A percentile compares a stretch with the other conserved stretches of the same genome.
Conservation (phyloP, 495 filamentous ascomycete genomes). For the Cercophora newfieldiana region DNA sequence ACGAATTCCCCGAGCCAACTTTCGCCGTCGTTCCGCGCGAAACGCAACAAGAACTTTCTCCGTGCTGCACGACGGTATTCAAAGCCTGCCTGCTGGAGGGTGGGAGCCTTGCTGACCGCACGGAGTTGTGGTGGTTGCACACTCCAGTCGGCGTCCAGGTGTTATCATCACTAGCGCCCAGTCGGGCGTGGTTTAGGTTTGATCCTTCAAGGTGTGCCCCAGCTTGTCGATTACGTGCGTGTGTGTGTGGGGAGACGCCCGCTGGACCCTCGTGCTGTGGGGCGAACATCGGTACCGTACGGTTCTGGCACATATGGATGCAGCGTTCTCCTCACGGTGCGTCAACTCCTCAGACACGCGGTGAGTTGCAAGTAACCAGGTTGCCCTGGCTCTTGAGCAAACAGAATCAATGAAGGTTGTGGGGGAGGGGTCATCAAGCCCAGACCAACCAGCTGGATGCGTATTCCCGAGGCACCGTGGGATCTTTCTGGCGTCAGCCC, state of each 20-base stretch:
- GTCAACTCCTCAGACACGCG: neutral
- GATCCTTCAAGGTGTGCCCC: constrained; percentile 3
- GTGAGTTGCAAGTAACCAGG: neutral
- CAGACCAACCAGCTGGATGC: neutral
- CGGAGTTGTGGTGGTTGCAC: neutral
- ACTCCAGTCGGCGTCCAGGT: neutral
- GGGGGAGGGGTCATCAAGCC: neutral
- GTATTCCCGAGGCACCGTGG: neutral
- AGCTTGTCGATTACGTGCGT: neutral
- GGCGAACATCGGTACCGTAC: neutral
- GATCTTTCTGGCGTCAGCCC: neutral
- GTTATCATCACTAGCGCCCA: constrained; percentile 5
- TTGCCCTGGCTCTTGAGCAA: neutral
- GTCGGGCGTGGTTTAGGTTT: constrained; percentile 1
- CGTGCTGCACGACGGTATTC: neutral
- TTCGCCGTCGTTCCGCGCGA: neutral
- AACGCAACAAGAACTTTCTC: neutral
- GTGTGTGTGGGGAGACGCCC: constrained; percentile 6
- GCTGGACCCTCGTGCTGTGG: neutral
- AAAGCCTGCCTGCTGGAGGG: neutral
- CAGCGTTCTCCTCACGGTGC: neutral
- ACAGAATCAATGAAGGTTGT: neutral
- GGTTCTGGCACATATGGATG: neutral
- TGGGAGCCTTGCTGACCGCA: neutral
- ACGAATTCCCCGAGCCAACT: neutral